These are phyloP conservation scores for Paraphoma sp. DNA, from an alignment of 2,329 filamentous ascomycete genomes.

Conservation along the genomic window DNA sequence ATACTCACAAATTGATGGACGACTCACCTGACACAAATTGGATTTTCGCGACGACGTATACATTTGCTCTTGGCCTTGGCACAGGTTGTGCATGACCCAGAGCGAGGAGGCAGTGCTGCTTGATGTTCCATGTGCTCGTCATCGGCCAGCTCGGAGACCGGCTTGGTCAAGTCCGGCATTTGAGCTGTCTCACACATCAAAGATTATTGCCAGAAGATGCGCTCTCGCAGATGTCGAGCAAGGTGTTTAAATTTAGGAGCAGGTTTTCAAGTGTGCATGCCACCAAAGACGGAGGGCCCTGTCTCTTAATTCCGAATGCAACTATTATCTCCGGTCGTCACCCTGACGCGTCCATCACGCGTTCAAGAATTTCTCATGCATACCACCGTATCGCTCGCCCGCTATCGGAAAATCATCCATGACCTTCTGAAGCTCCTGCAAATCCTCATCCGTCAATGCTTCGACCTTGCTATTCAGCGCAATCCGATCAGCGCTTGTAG, in stretches of 20 bases:
- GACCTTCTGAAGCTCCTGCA: background rate
- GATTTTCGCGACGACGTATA: background rate
- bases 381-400: conserved; percentile 15
- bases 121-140: background rate
- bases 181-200: too few relatives aligned
- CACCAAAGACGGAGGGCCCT: too few relatives aligned
- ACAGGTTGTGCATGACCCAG: conserved; percentile 3
- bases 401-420: conserved; percentile 4
- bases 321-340: too few relatives aligned
- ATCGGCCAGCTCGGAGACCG: too few relatives aligned
- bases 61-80: conserved; percentile 11
- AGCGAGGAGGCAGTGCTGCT: background rate
- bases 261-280: too few relatives aligned
- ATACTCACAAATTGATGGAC: background rate
- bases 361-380: conserved; percentile 15
- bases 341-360: background rate
- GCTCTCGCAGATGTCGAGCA: too few relatives aligned
- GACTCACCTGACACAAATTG: conserved; percentile 4
- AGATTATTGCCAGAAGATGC: too few relatives aligned
- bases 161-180: too few relatives aligned
- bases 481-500: conserved; percentile 61
- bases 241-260: too few relatives aligned
- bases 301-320: too few relatives aligned
- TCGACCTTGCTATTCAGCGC: conserved; percentile 59
- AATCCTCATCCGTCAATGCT: background rate